Conservation (phyloP, 179 eudicot species). For the Drosera spatulata region DNA sequence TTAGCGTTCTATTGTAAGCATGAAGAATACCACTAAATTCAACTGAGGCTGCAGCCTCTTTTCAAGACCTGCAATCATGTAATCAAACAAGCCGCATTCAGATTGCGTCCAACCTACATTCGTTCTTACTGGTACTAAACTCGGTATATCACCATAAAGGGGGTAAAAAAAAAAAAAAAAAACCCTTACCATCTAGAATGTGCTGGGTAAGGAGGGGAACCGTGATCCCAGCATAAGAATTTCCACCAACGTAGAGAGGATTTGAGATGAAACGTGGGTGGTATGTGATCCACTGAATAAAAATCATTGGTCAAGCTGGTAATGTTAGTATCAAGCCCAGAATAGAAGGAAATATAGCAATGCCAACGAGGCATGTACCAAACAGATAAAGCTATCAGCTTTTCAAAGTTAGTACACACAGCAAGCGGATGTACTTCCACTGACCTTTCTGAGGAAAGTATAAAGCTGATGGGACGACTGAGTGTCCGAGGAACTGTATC, state of each 20-base stretch:
- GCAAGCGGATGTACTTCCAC: background rate
- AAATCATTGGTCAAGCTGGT: background rate
- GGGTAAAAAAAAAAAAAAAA: background rate
- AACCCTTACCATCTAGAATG: slow-evolving; percentile 11
- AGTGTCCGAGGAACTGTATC: slow-evolving; percentile 13
- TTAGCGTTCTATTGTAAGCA: too few species aligned
- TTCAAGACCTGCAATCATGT: background rate
- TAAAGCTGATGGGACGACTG: slow-evolving; percentile 3
- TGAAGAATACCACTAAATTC: background rate
- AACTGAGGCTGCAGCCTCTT: background rate
- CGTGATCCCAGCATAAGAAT: slow-evolving; percentile 21
- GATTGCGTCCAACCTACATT: background rate
- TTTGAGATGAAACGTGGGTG: slow-evolving; percentile 22
- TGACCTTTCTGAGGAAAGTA: slow-evolving; percentile 17
- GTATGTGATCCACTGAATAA: slow-evolving; percentile 19
- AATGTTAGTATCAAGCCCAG: too few species aligned
- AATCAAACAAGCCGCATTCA: background rate
- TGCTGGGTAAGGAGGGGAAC: slow-evolving; percentile 16
- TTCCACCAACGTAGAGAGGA: slow-evolving; percentile 23
- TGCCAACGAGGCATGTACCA: too few species aligned
- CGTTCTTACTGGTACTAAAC: too few species aligned
- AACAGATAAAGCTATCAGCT: too few species aligned
- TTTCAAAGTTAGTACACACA: background rate
- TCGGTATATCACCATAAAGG: background rate
- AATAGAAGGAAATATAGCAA: too few species aligned